These are phyloP conservation scores for Hymenotorrendiella dingleyae DNA, from an alignment of 2,329 filamentous ascomycete species.

Conservation along the genomic window DNA sequence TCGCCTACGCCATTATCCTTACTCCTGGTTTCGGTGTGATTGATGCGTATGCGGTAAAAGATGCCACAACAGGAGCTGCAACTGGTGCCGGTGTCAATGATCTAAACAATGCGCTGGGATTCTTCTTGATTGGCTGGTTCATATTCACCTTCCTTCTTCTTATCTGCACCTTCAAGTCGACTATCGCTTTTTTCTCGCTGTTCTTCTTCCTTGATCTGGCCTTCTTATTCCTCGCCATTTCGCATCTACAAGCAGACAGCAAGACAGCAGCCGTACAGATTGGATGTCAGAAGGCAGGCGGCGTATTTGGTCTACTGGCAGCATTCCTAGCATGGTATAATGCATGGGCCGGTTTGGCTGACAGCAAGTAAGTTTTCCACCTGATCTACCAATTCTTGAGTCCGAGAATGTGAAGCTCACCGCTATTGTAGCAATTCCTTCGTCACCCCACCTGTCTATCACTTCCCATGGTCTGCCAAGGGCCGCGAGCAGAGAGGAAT, in stretches of 20 bases:
- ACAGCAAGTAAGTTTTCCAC: conserved; percentile 49
- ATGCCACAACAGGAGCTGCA: conserved; percentile 3
- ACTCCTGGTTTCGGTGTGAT: conserved; percentile 51
- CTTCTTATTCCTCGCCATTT: conserved; percentile 51
- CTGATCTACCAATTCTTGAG: too few relatives aligned
- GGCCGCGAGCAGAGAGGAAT: conserved; percentile 51
- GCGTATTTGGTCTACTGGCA: conserved; percentile 72
- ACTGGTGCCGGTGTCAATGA: conserved; percentile 28
- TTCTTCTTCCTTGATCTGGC: conserved; percentile 54
- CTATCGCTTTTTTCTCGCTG: conserved; percentile 53
- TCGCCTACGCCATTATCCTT: conserved; percentile 50
- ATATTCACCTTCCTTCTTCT: conserved; percentile 56
- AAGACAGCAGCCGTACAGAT: conserved; percentile 32
- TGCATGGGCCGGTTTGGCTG: conserved; percentile 74
- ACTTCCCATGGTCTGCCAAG: conserved; percentile 91
- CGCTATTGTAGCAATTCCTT: conserved; percentile 61
- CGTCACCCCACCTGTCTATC: conserved; percentile 85
- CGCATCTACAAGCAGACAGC: conserved; percentile 17
- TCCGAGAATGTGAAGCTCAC: background rate
- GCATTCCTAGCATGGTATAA: conserved; percentile 87
- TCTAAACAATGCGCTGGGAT: conserved; percentile 47
- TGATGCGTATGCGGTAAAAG: conserved; percentile 28
- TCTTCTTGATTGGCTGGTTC: conserved; percentile 57
- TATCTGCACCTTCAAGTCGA: conserved; percentile 52
- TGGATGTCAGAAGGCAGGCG: conserved; percentile 58